Base-by-base conservation (phyloP, 768 basidiomycete species). In the Asterophora lycoperdoides region DNA sequence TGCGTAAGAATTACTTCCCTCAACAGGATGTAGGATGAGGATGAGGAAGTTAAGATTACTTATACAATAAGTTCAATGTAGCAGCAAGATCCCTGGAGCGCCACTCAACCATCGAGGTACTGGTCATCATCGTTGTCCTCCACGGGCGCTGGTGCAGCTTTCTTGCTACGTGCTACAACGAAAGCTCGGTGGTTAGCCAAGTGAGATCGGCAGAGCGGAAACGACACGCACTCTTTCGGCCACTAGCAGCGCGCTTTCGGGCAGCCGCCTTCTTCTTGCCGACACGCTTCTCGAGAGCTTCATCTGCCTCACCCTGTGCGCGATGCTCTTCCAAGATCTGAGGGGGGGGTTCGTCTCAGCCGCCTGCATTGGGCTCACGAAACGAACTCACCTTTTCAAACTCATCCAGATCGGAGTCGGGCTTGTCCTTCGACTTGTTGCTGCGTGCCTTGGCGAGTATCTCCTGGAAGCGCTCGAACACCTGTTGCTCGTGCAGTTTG, bases 391-490 rank as follows among this genome's bases (percentile, higher is more conserved):
- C 93, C 61, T 76, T 75, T 65, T 97, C 93, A 60, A 99, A 99
- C 68, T 99, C 95, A 55, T 94, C 87, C 40, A 98, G 69, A 59
- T 98, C 95, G 0, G 86, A 79, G 56, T 96, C 94, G 2, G 93
- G 90, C 65, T 96, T 97, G 63, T 86, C 90, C 54, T 88, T 81
- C 29, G 84, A 86, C 68, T 96, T 97, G 69, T 95, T 95, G 28
- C 80, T 69, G n/a, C 92, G 79, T 23, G 84, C 92, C 79, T 97
- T 99, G 42, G 69, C 69, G n/a, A 99, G 76, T 50, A 98, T 97
- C 62, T 98, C 94, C 20, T 76, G 77, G 66, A 99, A 97, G 39
- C 83, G 73, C 26, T 73, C 75, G 63, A 77, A 97, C 5, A 99
- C 95, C 1, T 67, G 72, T 35, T 81, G 74, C 53, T 98, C 94